Evolutionary conservation across 129 eudicot species (phyloP).

Genomic region (Chrysanthemum makinoi): DNA sequence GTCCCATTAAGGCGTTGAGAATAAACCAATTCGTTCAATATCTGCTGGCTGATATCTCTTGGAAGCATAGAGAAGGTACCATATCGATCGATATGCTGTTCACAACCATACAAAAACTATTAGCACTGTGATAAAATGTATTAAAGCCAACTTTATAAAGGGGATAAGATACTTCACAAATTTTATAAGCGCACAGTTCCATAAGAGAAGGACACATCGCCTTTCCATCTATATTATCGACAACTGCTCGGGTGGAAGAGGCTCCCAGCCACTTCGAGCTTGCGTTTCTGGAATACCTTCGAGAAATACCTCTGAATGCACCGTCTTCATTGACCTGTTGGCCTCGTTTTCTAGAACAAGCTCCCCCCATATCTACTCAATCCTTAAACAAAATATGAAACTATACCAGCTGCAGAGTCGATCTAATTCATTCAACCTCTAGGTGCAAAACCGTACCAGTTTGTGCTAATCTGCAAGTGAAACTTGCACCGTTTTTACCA

Average conservation of each 20-base stretch:
- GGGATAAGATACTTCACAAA: conserved; percentile 50
- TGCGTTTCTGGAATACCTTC: too few relatives aligned
- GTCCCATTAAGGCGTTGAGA: conserved; percentile 58
- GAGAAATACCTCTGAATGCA: background rate
- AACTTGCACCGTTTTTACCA: background rate
- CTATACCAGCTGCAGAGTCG: background rate
- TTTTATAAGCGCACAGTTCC: conserved; percentile 68
- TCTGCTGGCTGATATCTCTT: conserved; percentile 87
- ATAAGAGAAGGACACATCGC: conserved; percentile 62
- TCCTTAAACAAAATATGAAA: background rate
- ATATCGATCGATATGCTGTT: conserved; percentile 64
- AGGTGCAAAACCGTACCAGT: background rate
- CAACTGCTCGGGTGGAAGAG: too few relatives aligned
- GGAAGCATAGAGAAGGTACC: conserved; percentile 75
- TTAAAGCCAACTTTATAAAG: conserved; percentile 21
- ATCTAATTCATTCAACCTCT: background rate
- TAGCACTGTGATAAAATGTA: conserved; percentile 43
- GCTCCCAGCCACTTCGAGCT: too few relatives aligned
- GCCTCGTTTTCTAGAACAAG: too few relatives aligned
- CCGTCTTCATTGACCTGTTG: background rate
- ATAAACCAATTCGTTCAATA: conserved; percentile 68
- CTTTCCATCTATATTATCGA: too few relatives aligned
- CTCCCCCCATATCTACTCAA: background rate
- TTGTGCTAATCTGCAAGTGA: conserved; percentile 2
- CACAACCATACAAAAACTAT: conserved; percentile 19